A percentile compares a stretch with the other conserved stretches of the same genome.
These are phyloP conservation scores for Sporothrix pallida DNA, from an alignment of 2,329 filamentous ascomycete species.

Conservation along the genomic window DNA sequence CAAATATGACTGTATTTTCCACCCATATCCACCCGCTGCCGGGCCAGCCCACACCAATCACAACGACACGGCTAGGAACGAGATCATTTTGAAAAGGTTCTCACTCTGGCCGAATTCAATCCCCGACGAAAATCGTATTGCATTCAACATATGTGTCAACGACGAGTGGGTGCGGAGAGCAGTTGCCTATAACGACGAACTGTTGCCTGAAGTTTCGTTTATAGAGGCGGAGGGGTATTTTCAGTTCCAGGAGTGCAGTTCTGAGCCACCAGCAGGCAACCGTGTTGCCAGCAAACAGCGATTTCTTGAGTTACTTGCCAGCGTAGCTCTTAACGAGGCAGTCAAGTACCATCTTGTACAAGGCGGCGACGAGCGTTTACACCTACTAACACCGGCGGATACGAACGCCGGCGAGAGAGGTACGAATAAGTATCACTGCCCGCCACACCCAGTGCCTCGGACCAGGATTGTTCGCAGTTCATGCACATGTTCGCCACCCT, in stretches of 20 bases:
- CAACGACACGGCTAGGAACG: too few species aligned
- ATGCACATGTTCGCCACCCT: slow-evolving; percentile 34
- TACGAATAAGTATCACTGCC: slow-evolving; percentile 31
- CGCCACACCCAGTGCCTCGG: not conserved
- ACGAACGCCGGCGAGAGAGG: not conserved
- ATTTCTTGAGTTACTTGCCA: slow-evolving; percentile 6
- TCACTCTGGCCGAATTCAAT: slow-evolving; percentile 10
- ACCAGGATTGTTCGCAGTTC: slow-evolving; percentile 26
- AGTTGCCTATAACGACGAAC: not conserved
- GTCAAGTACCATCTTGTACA: slow-evolving; percentile 31
- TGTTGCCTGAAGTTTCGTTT: slow-evolving; percentile 26
- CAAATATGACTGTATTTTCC: too few species aligned
- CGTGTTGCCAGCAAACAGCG: not conserved
- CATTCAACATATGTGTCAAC: slow-evolving; percentile 21
- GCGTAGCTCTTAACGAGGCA: slow-evolving; percentile 27
- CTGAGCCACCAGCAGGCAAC: not conserved
- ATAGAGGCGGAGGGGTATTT: slow-evolving; percentile 23
- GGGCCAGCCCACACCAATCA: too few species aligned
- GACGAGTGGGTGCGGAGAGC: slow-evolving; percentile 16
- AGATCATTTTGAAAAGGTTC: too few species aligned
- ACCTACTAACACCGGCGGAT: not conserved
- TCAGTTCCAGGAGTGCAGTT: not conserved
- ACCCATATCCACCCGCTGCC: too few species aligned
- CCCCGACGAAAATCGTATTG: not conserved
- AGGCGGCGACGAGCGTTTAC: slow-evolving; percentile 32